Evolutionary conservation across 495 filamentous ascomycete genomes (phyloP).

Genomic region (Barbatosphaeria neglecta): DNA sequence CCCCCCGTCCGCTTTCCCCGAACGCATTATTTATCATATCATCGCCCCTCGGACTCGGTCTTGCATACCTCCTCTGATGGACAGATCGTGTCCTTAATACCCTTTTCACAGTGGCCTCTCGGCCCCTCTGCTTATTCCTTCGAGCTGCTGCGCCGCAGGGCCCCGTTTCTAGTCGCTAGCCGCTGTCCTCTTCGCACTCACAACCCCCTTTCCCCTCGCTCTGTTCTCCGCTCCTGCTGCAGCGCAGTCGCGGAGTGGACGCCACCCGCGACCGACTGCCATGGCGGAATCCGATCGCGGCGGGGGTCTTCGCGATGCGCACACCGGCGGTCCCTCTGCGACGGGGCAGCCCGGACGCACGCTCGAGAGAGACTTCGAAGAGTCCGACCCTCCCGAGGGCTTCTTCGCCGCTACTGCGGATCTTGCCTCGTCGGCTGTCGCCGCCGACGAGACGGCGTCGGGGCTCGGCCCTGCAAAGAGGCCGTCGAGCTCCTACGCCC

Average conservation of each 20-base stretch:
- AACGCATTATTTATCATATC: background rate
- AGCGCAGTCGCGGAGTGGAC: too few species aligned
- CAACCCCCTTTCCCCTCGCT: background rate
- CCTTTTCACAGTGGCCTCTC: background rate
- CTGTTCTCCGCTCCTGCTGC: too few species aligned
- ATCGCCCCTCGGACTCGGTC: too few species aligned
- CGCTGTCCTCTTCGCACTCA: too few species aligned
- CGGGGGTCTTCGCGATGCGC: conserved; percentile 2
- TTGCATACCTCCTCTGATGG: background rate
- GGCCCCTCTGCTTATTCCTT: background rate
- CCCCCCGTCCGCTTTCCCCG: background rate
- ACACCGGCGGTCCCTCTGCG: conserved; percentile 6
- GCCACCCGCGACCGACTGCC: background rate
- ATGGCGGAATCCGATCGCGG: background rate
- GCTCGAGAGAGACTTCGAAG: conserved; percentile 32
- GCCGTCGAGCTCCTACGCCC: background rate
- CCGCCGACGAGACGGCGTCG: background rate
- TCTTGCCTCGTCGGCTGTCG: conserved; percentile 14
- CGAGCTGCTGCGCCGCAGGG: too few species aligned
- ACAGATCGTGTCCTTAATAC: background rate
- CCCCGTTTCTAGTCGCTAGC: too few species aligned
- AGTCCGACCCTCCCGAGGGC: conserved; percentile 36
- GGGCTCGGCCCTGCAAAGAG: background rate
- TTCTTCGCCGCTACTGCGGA: conserved; percentile 42
- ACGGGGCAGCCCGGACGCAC: conserved; percentile 17